These are phyloP conservation scores for Hanseniaspora uvarum DNA, from an alignment of 1,139 yeast genomes.

Conservation along the genomic window DNA sequence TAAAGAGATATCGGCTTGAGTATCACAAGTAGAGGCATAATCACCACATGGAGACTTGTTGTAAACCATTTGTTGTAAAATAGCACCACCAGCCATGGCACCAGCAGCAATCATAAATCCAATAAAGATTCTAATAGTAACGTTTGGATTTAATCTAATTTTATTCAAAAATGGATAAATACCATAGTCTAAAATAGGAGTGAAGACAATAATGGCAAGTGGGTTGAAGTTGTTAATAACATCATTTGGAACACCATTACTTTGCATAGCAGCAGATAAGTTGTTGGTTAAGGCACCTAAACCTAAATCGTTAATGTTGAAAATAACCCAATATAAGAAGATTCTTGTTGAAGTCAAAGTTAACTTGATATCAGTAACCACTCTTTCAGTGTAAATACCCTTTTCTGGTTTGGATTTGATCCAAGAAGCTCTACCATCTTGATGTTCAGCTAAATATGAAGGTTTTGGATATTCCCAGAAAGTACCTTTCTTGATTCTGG, in stretches of 20 bases:
- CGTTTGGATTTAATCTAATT: constrained; percentile 46
- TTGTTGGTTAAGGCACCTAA: constrained; percentile 53
- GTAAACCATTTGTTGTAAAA: constrained; percentile 66
- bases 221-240: constrained; percentile 60
- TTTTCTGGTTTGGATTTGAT: constrained; percentile 19
- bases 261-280: constrained; percentile 56
- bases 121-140: constrained; percentile 61
- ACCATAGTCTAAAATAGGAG: constrained; percentile 51
- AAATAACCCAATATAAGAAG: constrained; percentile 52
- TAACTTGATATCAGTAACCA: constrained; percentile 51
- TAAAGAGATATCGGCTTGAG: constrained; percentile 44
- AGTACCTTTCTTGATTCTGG: constrained; percentile 33
- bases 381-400: constrained; percentile 31
- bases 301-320: constrained; percentile 57
- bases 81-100: constrained; percentile 73
- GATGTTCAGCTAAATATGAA: constrained; percentile 33
- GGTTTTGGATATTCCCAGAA: constrained; percentile 54
- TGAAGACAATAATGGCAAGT: constrained; percentile 50
- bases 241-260: constrained; percentile 63
- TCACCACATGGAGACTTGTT: constrained; percentile 68
- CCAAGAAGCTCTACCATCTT: constrained; percentile 34
- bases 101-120: constrained; percentile 66
- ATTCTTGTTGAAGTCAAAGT: constrained; percentile 53
- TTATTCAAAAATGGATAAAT: constrained; percentile 53
- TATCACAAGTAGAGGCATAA: constrained; percentile 40